Evolutionary conservation across 805 yeast species (phyloP), one percentile per base, ranked within the genome.

Genomic region (Wickerhamomyces silvicola): DNA sequence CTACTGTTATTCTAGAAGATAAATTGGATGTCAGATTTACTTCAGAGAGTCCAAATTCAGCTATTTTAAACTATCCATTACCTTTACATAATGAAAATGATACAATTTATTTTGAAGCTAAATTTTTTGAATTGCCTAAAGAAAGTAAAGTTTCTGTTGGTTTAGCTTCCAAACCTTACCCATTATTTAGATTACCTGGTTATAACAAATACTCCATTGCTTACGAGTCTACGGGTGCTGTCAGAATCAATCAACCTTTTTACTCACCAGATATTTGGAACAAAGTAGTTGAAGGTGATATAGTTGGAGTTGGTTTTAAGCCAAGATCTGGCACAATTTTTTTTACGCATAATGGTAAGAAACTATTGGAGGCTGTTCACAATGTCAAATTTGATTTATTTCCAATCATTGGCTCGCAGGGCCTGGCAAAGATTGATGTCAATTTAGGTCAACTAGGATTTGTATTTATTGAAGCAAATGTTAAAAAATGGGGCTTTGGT

Each of bases 291-390:
- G 81, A 82, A 47, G 97, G 97, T 19, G 98, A 92, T 57, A 94
- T 90, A 10, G 69, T 92, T 4, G 98, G 98, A 1, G 76, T 88
- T 24, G 98, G 98, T 0, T 82, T 84, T 51, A 68, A 88, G 35
- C 79, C 81, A 13, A 68, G 85, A 33, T 65, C 83, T 3, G 95
- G 96, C 0, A 75, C 95, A 0, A 67, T 92, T 0, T 90, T 92
- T 50, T 90, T 88, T 63, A 92, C 98, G 0, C 73, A 95, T 43
- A 92, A 92, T 50, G 98, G 98, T 15, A 85, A 85, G 56, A 85
- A 83, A 48, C 62, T 90, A 23, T 67, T 77, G 45, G 97, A 86
- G 42, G 70, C 87, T 18, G 86, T 86, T 4, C 83, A 87, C 13
- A 83, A 78, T 45, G 59, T 78, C 18, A 77, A 74, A 16, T 47